These are phyloP conservation scores for Myriosclerotinia duriaeana DNA, from an alignment of 2,329 filamentous ascomycete species.

Conservation along the genomic window DNA sequence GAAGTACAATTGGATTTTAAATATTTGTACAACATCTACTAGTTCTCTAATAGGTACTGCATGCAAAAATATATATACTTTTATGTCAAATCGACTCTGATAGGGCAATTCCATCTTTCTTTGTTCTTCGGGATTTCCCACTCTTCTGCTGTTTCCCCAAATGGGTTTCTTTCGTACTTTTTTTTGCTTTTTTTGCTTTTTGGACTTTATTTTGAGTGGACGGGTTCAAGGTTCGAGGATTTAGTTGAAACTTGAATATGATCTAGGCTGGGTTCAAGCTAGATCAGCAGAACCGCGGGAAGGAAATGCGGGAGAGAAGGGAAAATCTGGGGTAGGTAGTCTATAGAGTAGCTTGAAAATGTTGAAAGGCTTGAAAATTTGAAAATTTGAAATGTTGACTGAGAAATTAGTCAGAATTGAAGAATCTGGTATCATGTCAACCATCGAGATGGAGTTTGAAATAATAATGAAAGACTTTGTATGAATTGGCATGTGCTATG, in stretches of 20 bases:
- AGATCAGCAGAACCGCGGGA: conserved; percentile 1
- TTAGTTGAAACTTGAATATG: no score
- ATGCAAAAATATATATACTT: background rate
- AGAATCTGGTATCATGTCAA: no score
- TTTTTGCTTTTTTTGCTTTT: background rate
- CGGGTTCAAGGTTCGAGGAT: conserved; percentile 8
- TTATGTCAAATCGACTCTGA: background rate
- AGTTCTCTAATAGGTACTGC: no score
- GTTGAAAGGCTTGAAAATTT: no score
- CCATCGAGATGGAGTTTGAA: no score
- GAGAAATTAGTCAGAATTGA: no score
- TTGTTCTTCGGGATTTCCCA: conserved; percentile 1
- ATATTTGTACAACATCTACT: background rate
- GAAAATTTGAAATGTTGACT: no score
- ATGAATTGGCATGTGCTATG: no score
- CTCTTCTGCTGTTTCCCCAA: no score
- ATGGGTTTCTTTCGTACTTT: no score
- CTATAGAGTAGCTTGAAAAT: background rate
- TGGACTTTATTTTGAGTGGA: background rate
- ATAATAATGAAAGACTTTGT: no score
- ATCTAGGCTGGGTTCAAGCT: background rate
- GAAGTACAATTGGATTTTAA: background rate
- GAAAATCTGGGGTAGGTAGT: conserved; percentile 20
- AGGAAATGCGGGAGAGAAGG: background rate
- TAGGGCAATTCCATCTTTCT: conserved; percentile 2